These are phyloP conservation scores for Aspergillus nomiae DNA, from an alignment of 2,329 filamentous ascomycete genomes.

Conservation along the genomic window DNA sequence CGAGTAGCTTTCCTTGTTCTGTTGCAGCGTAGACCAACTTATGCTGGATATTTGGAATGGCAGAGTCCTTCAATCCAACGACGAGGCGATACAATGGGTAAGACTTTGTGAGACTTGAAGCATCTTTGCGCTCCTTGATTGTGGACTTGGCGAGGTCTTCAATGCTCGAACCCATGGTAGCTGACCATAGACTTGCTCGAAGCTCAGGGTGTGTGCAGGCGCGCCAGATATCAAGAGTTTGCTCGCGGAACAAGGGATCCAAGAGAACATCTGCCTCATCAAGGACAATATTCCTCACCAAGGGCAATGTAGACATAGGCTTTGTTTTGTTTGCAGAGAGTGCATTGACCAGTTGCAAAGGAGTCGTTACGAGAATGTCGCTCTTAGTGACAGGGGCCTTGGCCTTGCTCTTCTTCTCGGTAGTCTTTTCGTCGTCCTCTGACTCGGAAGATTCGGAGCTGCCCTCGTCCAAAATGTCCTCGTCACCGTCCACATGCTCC, in stretches of 20 bases:
- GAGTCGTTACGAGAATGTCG: slow-evolving; percentile 80
- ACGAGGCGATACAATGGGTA: slow-evolving; percentile 74
- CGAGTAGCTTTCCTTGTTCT: slow-evolving; percentile 90
- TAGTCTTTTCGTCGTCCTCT: slow-evolving; percentile 31
- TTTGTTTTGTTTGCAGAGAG: slow-evolving; percentile 54
- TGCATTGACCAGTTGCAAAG: slow-evolving; percentile 74
- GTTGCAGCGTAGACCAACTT: slow-evolving; percentile 87
- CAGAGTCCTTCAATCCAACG: slow-evolving; percentile 94
- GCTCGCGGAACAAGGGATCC: slow-evolving; percentile 84
- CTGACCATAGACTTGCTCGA: slow-evolving; percentile 85
- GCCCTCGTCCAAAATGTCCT: slow-evolving; percentile 42
- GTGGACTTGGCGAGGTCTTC: slow-evolving; percentile 75
- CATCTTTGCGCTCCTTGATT: slow-evolving; percentile 56
- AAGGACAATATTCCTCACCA: slow-evolving; percentile 73
- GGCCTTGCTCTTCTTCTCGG: slow-evolving; percentile 29
- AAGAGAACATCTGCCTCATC: slow-evolving; percentile 96
- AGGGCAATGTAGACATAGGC: slow-evolving; percentile 58
- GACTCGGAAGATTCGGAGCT: slow-evolving; percentile 43
- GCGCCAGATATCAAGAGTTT: slow-evolving; percentile 82
- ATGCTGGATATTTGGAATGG: slow-evolving; percentile 88
- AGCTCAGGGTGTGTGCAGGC: slow-evolving; percentile 72
- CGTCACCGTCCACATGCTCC: slow-evolving; percentile 45
- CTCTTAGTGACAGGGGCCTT: slow-evolving; percentile 64
- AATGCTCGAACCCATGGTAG: slow-evolving; percentile 93
- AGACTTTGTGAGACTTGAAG: slow-evolving; percentile 22